Base-by-base conservation (phyloP, 2,329 filamentous ascomycete species). In the Pyrenochaeta sp. region DNA sequence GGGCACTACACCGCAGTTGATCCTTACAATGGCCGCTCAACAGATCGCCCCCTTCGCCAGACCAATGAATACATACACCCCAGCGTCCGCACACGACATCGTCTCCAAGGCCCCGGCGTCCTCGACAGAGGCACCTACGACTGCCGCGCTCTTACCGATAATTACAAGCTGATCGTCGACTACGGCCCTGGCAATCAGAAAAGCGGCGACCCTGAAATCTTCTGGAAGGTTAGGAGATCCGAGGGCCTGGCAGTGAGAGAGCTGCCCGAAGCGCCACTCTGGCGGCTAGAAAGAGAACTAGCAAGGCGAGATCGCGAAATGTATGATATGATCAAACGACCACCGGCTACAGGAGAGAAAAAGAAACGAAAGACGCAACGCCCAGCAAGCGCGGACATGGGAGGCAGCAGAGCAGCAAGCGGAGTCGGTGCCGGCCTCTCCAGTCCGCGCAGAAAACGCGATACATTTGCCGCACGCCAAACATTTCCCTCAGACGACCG, bases 31-130 rank as follows among this genome's bases (percentile, higher is more conserved):
- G 77, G 78, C 35, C 69, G 70, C 18, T 47, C 70, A 30, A 82
- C 79, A 4, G 63, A 75, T 17, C 73, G 78, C 1, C 78, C 79
- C 1, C 73, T 83, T 29, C 69, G 74, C 29, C 73, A 82, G 51
- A 83, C 81, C 20, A 76, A 80, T 58, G 81, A 83, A 66, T 83
- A 83, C 61, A 78, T 83, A 27, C 81, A 83, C 61, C 76, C 81
- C 4, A 79, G 73, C 4, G 81, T 79, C 4, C 77, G 81, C 17
- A 72, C 79, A 0, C 75, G 81, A 12, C 60, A 78, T 39, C 75
- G 75, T 11, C 74, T 82, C 4, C 63, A 73, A 53, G 81, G 81
- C 3, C 81, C 81, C 1, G 81, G 81, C 3, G 58, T 77, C 36
- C 65, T 76, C 31, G 81, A 83, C 66, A 73, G 72, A 31, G 78